Base-by-base conservation (phyloP, 306 rosid genomes). In the Ochetophila trinervis region DNA sequence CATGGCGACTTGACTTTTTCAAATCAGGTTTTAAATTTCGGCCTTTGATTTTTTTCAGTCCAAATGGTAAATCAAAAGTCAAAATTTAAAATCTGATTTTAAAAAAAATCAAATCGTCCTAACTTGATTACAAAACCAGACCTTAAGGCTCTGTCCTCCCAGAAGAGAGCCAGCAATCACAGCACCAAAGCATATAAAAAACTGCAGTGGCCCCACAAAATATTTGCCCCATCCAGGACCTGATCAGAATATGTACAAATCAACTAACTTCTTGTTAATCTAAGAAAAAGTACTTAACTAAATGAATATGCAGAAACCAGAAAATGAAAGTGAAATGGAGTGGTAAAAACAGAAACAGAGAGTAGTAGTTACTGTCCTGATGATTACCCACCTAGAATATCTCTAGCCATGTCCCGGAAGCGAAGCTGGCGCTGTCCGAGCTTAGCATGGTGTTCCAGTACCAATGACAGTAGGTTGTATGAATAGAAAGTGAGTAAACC, bases 101-200 rank as follows among this genome's bases (percentile, higher is more conserved):
- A n/a, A n/a, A n/a, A n/a, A n/a, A n/a, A n/a, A n/a, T n/a, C n/a
- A n/a, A n/a, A n/a, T n/a, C n/a, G n/a, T n/a, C n/a, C n/a, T n/a
- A n/a, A n/a, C n/a, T n/a, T n/a, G n/a, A n/a, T n/a, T 0, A 8
- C 5, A 20, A 24, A 27, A 3, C 18, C 47, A 44, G 10, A 82
- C 96, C 85, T 86, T 86, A 21, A 88, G 87, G 76, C 85, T 81
- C 65, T 81, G 86, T 36, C 97, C 96, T 72, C 95, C 97, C 1
- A 91, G 85, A 45, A 91, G 80, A 72, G 80, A 79, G 59, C 87
- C 82, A 59, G 73, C 81, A 61, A 91, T 79, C 30, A 85, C 97
- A 8, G 83, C 77, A 42, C 91, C 97, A 68, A 56, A 81, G 78
- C 95, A 88, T 40, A 86, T 66, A 45, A 70, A 67, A 72, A 88